Evolutionary conservation across 441 rosid genomes (phyloP).

Genomic region (Jatropha podagrica): DNA sequence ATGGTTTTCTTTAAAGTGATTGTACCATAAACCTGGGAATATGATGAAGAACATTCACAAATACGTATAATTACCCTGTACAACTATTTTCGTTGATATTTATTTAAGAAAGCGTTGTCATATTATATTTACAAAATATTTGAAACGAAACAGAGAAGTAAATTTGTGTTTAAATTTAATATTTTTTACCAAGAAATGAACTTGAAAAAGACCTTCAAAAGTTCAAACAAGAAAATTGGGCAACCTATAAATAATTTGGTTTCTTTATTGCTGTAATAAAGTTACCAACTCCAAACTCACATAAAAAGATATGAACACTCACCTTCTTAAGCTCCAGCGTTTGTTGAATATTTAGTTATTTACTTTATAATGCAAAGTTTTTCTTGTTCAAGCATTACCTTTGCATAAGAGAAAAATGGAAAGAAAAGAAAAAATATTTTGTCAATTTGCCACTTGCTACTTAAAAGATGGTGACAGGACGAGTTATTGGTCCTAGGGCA

Average conservation of each 20-base stretch:
- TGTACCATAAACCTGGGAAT: background rate
- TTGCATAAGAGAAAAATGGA: background rate
- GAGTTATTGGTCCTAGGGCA: background rate
- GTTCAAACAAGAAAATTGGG: background rate
- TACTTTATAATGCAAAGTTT: background rate
- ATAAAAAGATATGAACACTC: background rate
- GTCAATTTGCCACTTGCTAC: background rate
- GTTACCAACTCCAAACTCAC: background rate
- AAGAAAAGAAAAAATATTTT: no score
- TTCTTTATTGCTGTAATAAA: background rate
- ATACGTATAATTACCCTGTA: no score
- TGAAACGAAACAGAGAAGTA: no score
- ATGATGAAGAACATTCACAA: background rate
- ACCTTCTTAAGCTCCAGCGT: background rate
- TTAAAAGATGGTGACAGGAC: background rate
- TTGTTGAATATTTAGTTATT: background rate
- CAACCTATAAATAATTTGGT: background rate
- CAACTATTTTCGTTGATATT: no score
- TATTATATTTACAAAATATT: no score
- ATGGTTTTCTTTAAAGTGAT: background rate
- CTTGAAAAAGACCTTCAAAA: background rate
- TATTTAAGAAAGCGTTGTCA: background rate
- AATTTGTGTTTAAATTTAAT: no score
- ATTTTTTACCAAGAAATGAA: background rate
- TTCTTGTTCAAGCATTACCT: background rate